Evolutionary conservation across 2,329 filamentous ascomycete genomes (phyloP), one percentile per base, ranked within the genome.

Genomic region (Pyricularia sp.): DNA sequence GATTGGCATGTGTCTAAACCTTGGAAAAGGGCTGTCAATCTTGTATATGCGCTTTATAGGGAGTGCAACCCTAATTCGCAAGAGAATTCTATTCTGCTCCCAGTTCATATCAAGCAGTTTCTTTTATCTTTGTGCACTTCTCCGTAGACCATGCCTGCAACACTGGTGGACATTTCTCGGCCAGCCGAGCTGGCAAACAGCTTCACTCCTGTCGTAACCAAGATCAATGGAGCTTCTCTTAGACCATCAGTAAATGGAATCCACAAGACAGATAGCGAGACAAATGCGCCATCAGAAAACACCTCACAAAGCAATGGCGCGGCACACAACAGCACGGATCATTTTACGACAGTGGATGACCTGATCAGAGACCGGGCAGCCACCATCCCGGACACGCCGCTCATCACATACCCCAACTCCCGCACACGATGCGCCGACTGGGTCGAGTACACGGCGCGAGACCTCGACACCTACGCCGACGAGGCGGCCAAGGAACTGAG

Each of bases 401-500:
- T 68, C 42, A 36, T 68, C 30, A 42, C 66, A 5, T 68, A 68
- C 20, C 66, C 66, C 50, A 68, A 28, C 23, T 59, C 66, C 17
- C 30, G 23, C 20, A 33, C 20, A 6, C 33, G 58, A 23, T 63
- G 66, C n/a, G 66, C 66, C 28, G 55, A 68, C 20, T 68, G 66
- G 66, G 23, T 68, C 10, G 66, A 68, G 55, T 68, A 68, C 66
- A 68, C 66, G 4, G 50, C 66, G 28, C 50, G 66, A n/a, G 55
- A 63, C 61, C 66, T 68, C 2, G 66, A 68, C 20, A 30, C 7
- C 5, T 68, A 61, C n/a, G 66, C 66, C 4, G 66, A 68, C 20
- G 66, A 68, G 66, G 66, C 55, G 55, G 66, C 66, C 28, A 68
- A 68, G 20, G 66, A 68, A 23, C 28, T 68, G 17, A 68, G 28